These are phyloP conservation scores for Penicillium olsonii DNA, from an alignment of 2,329 filamentous ascomycete genomes.

Conservation along the genomic window DNA sequence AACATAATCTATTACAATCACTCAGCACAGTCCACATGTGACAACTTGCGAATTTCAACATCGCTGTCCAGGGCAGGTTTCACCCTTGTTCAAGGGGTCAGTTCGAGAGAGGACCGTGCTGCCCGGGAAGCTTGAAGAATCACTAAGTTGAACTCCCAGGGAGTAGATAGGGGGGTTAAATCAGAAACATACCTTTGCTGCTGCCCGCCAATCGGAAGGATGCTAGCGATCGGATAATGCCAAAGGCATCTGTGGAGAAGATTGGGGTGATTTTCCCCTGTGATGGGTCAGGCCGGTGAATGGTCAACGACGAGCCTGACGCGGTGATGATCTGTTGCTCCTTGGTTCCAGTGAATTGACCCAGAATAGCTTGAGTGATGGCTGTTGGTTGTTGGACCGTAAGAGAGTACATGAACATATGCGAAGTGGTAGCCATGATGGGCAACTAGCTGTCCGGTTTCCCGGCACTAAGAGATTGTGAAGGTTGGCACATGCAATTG, in stretches of 20 bases:
- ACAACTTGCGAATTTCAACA: slow-evolving; percentile 31
- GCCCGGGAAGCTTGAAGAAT: slow-evolving; percentile 64
- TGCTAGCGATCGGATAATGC: slow-evolving; percentile 86
- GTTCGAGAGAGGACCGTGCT: slow-evolving; percentile 47
- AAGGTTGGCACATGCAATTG: slow-evolving; percentile 27
- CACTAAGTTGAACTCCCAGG: slow-evolving; percentile 64
- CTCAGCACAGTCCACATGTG: slow-evolving; percentile 44
- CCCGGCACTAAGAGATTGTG: slow-evolving; percentile 15
- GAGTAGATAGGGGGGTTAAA: slow-evolving; percentile 13
- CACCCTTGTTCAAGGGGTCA: slow-evolving; percentile 29
- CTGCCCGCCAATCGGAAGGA: slow-evolving; percentile 91
- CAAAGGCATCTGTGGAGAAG: slow-evolving; percentile 91
- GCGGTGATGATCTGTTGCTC: slow-evolving; percentile 97
- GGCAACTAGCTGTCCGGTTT: slow-evolving; percentile 30
- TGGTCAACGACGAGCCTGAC: slow-evolving; percentile 83
- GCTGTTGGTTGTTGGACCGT: slow-evolving; percentile 91
- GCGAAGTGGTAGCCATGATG: slow-evolving; percentile 93
- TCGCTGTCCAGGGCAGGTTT: slow-evolving; percentile 37
- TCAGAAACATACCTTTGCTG: slow-evolving; percentile 76
- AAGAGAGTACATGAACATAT: slow-evolving; percentile 98
- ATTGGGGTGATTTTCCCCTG: slow-evolving; percentile 85
- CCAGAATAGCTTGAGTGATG: slow-evolving; percentile 85
- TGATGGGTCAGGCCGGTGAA: slow-evolving; percentile 81
- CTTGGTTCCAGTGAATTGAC: slow-evolving; percentile 93
- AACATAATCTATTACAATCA: slow-evolving; percentile 73